Evolutionary conservation across 2,329 filamentous ascomycete species (phyloP).

Genomic region (Beauveria sp.): DNA sequence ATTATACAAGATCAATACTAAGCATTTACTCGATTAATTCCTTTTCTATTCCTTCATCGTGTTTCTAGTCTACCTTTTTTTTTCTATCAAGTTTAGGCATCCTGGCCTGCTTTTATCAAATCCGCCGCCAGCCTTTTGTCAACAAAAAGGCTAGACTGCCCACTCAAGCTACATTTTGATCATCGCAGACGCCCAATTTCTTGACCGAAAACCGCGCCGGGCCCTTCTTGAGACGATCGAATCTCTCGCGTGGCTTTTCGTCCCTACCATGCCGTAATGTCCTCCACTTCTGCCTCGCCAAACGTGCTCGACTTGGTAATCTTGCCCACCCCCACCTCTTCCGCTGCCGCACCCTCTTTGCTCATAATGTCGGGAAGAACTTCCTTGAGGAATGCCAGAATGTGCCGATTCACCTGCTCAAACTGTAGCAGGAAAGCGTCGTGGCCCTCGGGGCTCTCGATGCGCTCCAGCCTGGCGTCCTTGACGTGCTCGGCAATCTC

Average conservation of each 20-base stretch:
- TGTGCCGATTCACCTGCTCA: constrained; percentile 87
- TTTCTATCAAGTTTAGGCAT: background rate
- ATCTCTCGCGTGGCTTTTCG: background rate
- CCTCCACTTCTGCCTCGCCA: constrained; percentile 90
- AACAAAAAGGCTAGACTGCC: background rate
- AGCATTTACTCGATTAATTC: background rate
- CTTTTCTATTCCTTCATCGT: background rate
- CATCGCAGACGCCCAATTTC: background rate
- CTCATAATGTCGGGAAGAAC: constrained; percentile 84
- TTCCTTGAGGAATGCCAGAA: constrained; percentile 75
- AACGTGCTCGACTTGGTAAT: constrained; percentile 85
- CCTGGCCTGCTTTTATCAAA: too few species aligned
- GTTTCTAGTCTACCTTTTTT: background rate
- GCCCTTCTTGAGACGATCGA: background rate
- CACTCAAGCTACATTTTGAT: background rate
- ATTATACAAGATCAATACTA: too few species aligned
- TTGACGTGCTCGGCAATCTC: constrained; percentile 79
- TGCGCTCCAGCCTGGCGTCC: constrained; percentile 69
- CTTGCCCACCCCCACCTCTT: constrained; percentile 47
- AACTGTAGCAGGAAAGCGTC: constrained; percentile 96
- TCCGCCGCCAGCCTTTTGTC: background rate
- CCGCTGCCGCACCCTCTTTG: constrained; percentile 42
- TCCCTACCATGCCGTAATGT: constrained; percentile 81
- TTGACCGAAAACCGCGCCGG: background rate
- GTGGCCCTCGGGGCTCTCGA: constrained; percentile 90